These are phyloP conservation scores for Microstroma glucosiphilum DNA, from an alignment of 1,284 basidiomycete genomes.

Conservation along the genomic window DNA sequence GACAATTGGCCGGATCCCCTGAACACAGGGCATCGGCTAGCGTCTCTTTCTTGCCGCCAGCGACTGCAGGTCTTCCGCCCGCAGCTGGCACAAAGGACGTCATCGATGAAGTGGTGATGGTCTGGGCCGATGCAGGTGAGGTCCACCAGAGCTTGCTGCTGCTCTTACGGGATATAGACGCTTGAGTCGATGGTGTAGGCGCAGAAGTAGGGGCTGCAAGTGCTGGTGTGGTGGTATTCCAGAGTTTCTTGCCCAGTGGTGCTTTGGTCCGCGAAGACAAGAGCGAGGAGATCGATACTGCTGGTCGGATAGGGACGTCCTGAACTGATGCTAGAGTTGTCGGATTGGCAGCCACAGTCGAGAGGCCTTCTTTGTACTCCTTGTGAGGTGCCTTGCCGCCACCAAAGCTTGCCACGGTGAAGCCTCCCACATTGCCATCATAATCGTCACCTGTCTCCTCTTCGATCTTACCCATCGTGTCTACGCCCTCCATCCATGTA, in stretches of 20 bases:
- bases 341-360: not conserved
- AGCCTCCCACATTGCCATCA: not conserved
- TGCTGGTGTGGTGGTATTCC: not conserved
- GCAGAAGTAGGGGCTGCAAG: not conserved
- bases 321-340: not conserved
- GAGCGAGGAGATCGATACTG: slow-evolving; percentile 5
- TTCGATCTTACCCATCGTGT: slow-evolving; percentile 8
- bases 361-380: not conserved
- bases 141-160: slow-evolving; percentile 8
- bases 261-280: not conserved
- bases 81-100: not conserved
- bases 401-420: too few relatives aligned
- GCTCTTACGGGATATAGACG: not conserved
- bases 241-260: not conserved
- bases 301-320: not conserved
- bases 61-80: not conserved
- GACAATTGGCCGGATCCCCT: slow-evolving; percentile 13
- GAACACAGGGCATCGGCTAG: slow-evolving; percentile 13
- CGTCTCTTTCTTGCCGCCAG: not conserved
- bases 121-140: not conserved
- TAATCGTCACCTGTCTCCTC: slow-evolving; percentile 7
- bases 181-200: not conserved
- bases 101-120: not conserved
- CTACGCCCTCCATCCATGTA: slow-evolving; percentile 5
- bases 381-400: not conserved